Base-by-base conservation (phyloP, 257 asterid species). In the Coffea canephora region DNA sequence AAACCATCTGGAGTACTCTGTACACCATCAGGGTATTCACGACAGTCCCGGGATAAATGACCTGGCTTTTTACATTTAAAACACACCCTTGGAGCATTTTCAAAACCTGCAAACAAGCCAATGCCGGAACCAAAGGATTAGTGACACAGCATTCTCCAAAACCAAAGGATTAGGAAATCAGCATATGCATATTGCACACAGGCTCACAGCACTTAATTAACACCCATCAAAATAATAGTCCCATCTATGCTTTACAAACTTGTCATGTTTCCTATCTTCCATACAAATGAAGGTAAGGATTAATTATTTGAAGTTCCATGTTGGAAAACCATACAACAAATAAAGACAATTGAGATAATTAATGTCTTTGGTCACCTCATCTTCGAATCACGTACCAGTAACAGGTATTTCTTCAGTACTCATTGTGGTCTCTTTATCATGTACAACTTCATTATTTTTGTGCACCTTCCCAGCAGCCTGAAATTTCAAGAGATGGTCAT, bases 381-480 rank as follows among this genome's bases (percentile, higher is more conserved):
- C 31, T 23, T 49, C 46, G 67, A 49, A 69, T 61, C 61, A 87
- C 85, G 76, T 87, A 95, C 98, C 90, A 18, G 85, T 52, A 65
- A 87, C 71, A n/a, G 78, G 79, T 79, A 84, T 86, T 81, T 81
- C 80, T 78, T 45, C 94, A 66, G 80, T 73, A 61, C 81, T 88
- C 69, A 79, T 73, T 25, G 77, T 62, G 50, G 82, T 77, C 49
- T 87, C 82, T 72, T 79, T 94, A 78, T 70, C 80, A 80, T 88
- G 89, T 55, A 81, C 54, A 80, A 80, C 83, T 75, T 87, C 86
- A 77, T 76, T 83, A 67, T 80, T 84, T 90, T 86, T 91, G 80
- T 85, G 91, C 5, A 86, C 79, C 86, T 89, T 92, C 79, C 99
- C 99, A 78, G 97, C 96, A 79, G 98, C 94, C 99, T 95, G 94